Evolutionary conservation across 257 asterid species (phyloP), one percentile per base, ranked within the genome.

Genomic region (Voacanga thouarsii): DNA sequence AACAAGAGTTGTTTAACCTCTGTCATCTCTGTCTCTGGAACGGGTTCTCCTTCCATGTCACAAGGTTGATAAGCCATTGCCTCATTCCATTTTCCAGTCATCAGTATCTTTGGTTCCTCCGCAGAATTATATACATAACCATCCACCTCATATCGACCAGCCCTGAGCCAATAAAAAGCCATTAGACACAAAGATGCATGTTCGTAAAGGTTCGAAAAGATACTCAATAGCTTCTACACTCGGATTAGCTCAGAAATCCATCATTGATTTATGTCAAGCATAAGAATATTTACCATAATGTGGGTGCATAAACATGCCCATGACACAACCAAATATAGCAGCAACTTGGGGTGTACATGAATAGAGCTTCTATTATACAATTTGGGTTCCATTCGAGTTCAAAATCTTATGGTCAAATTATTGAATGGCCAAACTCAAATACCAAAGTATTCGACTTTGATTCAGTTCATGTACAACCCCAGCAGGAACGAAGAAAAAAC

Each of bases 31-130:
- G 98, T 82, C 74, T 89, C 96, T 18, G 94, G 89, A 81, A 96
- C 94, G 79, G 99, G 99, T 81, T 96, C 99, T 71, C 99, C 99
- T 79, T 96, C 98, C 78, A 74, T 63, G 85, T 96, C 99, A 86
- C 99, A 96, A 19, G 92, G 98, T 84, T 96, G 99, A 85, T 89
- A 96, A 80, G 92, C 90, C 91, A 96, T 80, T 76, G 82, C 89
- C 83, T 94, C 96, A 18, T 88, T 96, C 97, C 99, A 96, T 83
- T 92, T 96, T 75, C 98, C 99, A 18, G 99, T 96, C 94, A 96
- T 93, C 91, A 96, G 86, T 75, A 93, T 90, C 86, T 93, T 93
- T 53, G 99, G 99, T 84, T 96, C 98, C 85, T 96, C 99, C 19
- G 86, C 80, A 50, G 94, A 89, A 84, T 93, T 90, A 79, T 96